Evolutionary conservation across 2,329 filamentous ascomycete species (phyloP).

Genomic region (Kalaharituber pfeilii): DNA sequence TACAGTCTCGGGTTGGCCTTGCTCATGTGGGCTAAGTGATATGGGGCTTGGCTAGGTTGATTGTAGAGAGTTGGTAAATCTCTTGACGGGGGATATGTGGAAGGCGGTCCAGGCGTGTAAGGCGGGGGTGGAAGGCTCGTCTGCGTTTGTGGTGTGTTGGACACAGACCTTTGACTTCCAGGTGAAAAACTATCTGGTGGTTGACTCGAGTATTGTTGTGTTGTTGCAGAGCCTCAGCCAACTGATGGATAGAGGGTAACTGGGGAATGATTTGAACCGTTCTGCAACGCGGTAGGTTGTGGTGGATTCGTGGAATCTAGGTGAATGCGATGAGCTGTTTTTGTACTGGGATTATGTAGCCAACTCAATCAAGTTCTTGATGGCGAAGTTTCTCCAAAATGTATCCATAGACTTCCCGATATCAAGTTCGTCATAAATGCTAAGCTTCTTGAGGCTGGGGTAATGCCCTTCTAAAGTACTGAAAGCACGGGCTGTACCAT

Average conservation of each 20-base stretch:
- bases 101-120: slow-evolving; percentile 3
- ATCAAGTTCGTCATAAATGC: slow-evolving; percentile 10
- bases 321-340: background rate
- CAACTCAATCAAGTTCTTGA: background rate
- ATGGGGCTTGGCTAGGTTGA: background rate
- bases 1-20: background rate
- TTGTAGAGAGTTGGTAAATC: slow-evolving; percentile 11
- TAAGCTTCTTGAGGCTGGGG: background rate
- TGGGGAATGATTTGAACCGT: background rate
- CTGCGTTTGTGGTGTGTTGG: slow-evolving; percentile 14
- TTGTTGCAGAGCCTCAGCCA: slow-evolving; percentile 17
- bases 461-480: background rate
- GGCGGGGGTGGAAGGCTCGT: slow-evolving; percentile 3
- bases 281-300: background rate
- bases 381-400: slow-evolving; percentile 9
- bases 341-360: background rate
- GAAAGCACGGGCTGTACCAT: background rate
- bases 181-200: slow-evolving; percentile 11
- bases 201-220: slow-evolving; percentile 10
- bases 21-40: background rate
- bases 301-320: background rate
- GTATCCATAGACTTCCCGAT: slow-evolving; percentile 9
- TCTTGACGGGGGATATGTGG: slow-evolving; percentile 6
- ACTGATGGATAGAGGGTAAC: slow-evolving; percentile 10
- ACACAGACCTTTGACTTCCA: slow-evolving; percentile 15